Evolutionary conservation across 2,329 filamentous ascomycete species (phyloP), one percentile per base, ranked within the genome.

Genomic region (Colletotrichum horii): DNA sequence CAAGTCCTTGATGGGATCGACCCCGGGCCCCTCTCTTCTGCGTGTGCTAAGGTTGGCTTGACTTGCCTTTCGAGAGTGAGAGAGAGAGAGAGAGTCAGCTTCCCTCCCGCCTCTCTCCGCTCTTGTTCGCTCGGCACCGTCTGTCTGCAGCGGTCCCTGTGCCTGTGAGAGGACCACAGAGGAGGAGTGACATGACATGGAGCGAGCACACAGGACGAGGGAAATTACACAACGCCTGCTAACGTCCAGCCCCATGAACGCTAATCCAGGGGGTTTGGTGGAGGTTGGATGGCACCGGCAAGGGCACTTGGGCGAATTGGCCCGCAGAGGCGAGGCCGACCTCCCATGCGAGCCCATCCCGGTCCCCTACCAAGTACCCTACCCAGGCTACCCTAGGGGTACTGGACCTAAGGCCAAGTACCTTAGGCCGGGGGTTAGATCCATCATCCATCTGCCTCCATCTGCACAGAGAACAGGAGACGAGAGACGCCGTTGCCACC

Each of bases 1-100:
- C 76, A 60, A 75, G 73, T 73, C 55, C 70, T 69, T 14, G 36
- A 73, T 16, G n/a, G 64, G 66, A 69, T 68, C 55, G 64, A 66
- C 70, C 52, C 64, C 52, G 58, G 64, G 70, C 70, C 52, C 64
- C 52, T 67, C 48, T 67, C 52, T 76, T 30, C 70, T 80, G 78
- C 56, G 14, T 19, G 62, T 56, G 26, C 16, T 56, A 38, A 65
- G 55, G n/a, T 55, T 24, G 28, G 36, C 19, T 58, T 30, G 55
- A 26, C 43, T 52, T 52, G 43, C 24, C 43, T 32, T 3, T 9
- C 8, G 43, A 4, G 14, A 19, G 16, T n/a, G 22, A 30, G n/a
- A 28, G 58, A 14, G 24, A 62, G 68, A 58, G 69, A 38, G 78
- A 79, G 79, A 81, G 80, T 78, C 78, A 79, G 72, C 73, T 60